phyloP scores from a whole-genome alignment of 2,329 filamentous ascomycete species.

The Rutstroemia sp. region DNA sequence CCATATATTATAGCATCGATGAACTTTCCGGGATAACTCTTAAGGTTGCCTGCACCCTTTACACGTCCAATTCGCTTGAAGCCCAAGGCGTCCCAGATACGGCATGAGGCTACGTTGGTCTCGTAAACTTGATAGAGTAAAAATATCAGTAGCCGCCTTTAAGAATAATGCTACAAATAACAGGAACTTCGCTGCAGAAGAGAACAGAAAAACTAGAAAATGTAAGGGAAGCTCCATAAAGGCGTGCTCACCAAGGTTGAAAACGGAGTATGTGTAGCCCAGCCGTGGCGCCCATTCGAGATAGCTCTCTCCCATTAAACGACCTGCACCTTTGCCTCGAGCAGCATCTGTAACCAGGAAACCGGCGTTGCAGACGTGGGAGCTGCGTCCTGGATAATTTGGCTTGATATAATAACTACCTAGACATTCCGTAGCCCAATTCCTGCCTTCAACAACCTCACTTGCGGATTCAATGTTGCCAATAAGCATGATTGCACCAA shows the following conservation, averaged over 20 bases:
- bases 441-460: conserved; percentile 40
- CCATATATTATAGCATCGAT: conserved; percentile 57
- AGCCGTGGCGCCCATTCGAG: conserved; percentile 50
- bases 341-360: conserved; percentile 49
- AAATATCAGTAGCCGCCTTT: no score
- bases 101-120: conserved; percentile 63
- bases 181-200: no score
- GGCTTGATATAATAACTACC: conserved; percentile 69
- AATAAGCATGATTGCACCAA: conserved; percentile 63
- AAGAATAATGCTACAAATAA: no score
- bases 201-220: no score
- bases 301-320: conserved; percentile 49
- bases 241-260: conserved; percentile 44
- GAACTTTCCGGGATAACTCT: conserved; percentile 42
- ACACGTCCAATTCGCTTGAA: conserved; percentile 67
- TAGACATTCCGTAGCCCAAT: conserved; percentile 60
- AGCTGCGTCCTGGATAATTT: conserved; percentile 67
- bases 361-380: conserved; percentile 63
- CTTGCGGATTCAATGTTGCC: conserved; percentile 51
- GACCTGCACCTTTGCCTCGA: conserved; percentile 47
- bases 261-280: conserved; percentile 66
- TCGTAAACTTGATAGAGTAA: conserved; percentile 48
- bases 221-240: no score
- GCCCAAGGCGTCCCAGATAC: conserved; percentile 66
- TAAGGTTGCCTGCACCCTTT: conserved; percentile 45